These are phyloP conservation scores for Vigna hirtella DNA, from an alignment of 306 rosid genomes.

Conservation along the genomic window DNA sequence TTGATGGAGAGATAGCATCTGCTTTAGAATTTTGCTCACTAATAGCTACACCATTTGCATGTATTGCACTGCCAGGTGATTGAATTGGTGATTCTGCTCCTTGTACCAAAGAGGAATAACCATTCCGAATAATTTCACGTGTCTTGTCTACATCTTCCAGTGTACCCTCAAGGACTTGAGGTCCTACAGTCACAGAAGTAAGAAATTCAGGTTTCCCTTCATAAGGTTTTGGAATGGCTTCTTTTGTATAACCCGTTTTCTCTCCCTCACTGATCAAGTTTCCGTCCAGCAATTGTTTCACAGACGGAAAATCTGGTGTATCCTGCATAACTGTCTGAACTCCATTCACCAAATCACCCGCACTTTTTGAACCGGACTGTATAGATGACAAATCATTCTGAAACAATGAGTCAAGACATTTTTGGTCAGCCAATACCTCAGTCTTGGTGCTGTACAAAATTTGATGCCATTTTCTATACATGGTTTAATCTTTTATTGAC, in stretches of 20 bases:
- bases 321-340: constrained; percentile 3
- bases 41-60: constrained; percentile 38
- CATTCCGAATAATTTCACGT: constrained; percentile 27
- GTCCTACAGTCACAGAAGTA: constrained; percentile 30
- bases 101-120: constrained; percentile 34
- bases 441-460: background rate
- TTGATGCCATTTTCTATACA: constrained; percentile 8
- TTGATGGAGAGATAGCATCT: constrained; percentile 37
- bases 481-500: constrained; percentile 18
- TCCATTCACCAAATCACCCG: constrained; percentile 16
- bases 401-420: constrained; percentile 1
- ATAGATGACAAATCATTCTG: constrained; percentile 36
- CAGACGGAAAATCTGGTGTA: background rate
- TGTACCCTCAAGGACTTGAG: constrained; percentile 16
- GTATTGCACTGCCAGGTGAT: constrained; percentile 33
- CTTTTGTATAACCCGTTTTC: constrained; percentile 32
- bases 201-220: constrained; percentile 33
- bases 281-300: constrained; percentile 10
- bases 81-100: constrained; percentile 33
- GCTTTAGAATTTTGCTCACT: constrained; percentile 4
- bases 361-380: background rate
- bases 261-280: constrained; percentile 24
- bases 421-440: constrained; percentile 22
- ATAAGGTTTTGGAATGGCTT: constrained; percentile 10
- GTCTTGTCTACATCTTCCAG: constrained; percentile 32